phyloP scores from a whole-genome alignment of 768 basidiomycete genomes.

The Peribolospora baueri region DNA sequence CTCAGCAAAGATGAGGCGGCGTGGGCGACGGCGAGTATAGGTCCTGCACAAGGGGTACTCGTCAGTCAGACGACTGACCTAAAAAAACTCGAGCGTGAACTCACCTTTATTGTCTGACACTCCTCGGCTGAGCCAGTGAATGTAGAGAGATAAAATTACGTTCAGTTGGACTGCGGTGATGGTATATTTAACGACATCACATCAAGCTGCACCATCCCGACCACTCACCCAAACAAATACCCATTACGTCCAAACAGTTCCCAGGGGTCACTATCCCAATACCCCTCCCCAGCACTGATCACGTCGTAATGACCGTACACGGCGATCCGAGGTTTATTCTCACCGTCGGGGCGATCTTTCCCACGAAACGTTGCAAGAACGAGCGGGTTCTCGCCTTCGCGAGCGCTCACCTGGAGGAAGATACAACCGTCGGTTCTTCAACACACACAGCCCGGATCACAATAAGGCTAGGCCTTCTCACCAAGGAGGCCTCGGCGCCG shows the following conservation, averaged over 20 bases:
- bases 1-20: conserved; percentile 63
- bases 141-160: background rate
- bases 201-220: background rate
- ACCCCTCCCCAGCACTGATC: conserved; percentile 44
- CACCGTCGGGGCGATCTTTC: conserved; percentile 2
- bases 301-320: conserved; percentile 99
- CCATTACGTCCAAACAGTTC: conserved; percentile 57
- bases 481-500: conserved; percentile 56
- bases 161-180: background rate
- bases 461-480: conserved; percentile 14
- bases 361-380: conserved; percentile 69
- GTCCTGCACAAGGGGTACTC: conserved; percentile 27
- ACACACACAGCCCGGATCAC: background rate
- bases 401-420: conserved; percentile 38
- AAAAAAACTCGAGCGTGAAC: too few relatives aligned
- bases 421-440: background rate
- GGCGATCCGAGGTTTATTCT: conserved; percentile 41
- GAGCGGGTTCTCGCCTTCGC: conserved; percentile 55
- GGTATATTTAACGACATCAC: background rate
- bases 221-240: conserved; percentile 57
- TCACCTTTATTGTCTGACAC: conserved; percentile 62
- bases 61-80: too few relatives aligned
- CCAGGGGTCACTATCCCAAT: conserved; percentile 73
- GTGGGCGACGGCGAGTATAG: conserved; percentile 68
- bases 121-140: conserved; percentile 24